Base-by-base conservation (phyloP, 495 filamentous ascomycete species). In the Aspergillus taichungensis region DNA sequence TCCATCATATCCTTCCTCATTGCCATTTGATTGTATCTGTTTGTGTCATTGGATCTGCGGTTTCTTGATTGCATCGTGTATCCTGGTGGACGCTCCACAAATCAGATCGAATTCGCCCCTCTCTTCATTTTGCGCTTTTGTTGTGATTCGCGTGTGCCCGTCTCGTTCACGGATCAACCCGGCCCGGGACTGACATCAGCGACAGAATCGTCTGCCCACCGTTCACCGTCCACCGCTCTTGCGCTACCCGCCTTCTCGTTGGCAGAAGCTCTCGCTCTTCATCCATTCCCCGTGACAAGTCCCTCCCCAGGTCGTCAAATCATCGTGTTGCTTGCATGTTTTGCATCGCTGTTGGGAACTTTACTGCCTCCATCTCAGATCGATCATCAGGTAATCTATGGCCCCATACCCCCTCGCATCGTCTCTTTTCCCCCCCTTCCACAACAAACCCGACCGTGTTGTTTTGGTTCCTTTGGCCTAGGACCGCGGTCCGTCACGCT, bases 171-270 rank as follows among this genome's bases (percentile, higher is more conserved):
- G 57, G 61, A 52, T 56, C 55, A 56, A 56, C 41, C 56, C 52
- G 55, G 50, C 29, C 39, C 51, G 57, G 46, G 32, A 52, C 53
- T 62, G 59, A 62, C 61, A 64, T 65, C 57, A 62, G 62, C 49
- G 57, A 54, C 60, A 51, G 50, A 51, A 47, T n/a, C n/a, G n/a
- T n/a, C n/a, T n/a, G n/a, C n/a, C n/a, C n/a, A n/a, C n/a, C n/a
- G n/a, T n/a, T n/a, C n/a, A n/a, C n/a, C 51, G 18, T 30, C 14
- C 13, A 14, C 32, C 32, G 11, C 28, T 45, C 29, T 37, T 32
- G 5, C 27, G 37, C 38, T 39, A 34, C 40, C 51, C 46, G 47
- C 53, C 47, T 48, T 51, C 46, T 59, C 51, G 59, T 61, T 66
- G 63, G 60, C 53, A 57, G 46, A 53, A 29, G 52, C 54, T 46